Percentiles rank a stretch among this genome's conserved stretches.
phyloP scores from a whole-genome alignment of 1,284 basidiomycete species.

The Melampsora medusae region DNA sequence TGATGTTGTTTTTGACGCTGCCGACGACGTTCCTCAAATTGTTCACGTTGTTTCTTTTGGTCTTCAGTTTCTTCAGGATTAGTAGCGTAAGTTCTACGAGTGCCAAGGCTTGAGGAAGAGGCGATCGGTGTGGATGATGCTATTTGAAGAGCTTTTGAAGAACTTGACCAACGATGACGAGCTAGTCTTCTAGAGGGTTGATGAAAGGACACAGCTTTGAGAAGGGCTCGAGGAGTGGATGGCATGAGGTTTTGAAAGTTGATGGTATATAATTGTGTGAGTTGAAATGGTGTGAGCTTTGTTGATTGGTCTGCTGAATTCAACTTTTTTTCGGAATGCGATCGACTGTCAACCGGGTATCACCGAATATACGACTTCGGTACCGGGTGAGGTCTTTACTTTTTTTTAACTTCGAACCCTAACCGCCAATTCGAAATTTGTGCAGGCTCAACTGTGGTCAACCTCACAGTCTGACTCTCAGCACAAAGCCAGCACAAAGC shows the following conservation, averaged over 20 bases:
- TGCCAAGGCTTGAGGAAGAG: neutral
- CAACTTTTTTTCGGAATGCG: neutral
- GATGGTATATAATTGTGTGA: neutral
- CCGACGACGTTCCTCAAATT: conserved; percentile 10
- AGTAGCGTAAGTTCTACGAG: conserved; percentile 3
- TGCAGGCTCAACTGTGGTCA: conserved; percentile 9
- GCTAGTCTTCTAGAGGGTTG: neutral
- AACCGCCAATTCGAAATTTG: neutral
- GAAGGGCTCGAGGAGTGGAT: conserved; percentile 6
- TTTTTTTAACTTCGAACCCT: neutral
- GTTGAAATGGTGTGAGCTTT: no score
- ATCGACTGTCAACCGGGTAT: neutral
- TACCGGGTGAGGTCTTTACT: neutral
- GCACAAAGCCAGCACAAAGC: no score
- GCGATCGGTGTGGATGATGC: neutral
- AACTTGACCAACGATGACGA: neutral
- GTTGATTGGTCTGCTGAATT: neutral
- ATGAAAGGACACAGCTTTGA: conserved; percentile 1
- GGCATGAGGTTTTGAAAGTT: neutral
- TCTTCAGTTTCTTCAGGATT: conserved; percentile 5
- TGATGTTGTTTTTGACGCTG: conserved; percentile 28
- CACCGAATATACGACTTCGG: neutral
- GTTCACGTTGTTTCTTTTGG: conserved; percentile 14
- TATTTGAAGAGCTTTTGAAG: neutral
- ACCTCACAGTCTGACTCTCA: neutral